Evolutionary conservation across 352 stramenopile genomes (phyloP).

Genomic region (Phytophthora fragariae): DNA sequence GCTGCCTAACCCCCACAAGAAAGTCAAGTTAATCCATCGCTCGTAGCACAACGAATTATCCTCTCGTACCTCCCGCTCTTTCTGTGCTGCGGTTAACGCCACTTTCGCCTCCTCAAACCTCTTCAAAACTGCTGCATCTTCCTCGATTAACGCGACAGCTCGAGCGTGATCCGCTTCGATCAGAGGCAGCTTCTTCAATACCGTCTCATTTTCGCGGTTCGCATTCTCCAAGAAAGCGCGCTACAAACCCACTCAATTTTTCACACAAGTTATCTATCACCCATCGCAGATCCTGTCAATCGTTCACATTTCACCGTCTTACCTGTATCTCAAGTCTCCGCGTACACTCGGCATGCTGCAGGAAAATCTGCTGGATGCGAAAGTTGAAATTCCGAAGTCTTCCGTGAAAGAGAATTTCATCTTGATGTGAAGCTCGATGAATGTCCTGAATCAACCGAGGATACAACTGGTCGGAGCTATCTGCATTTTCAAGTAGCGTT

Average conservation of each 20-base stretch:
- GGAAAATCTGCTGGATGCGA: constrained; percentile 64
- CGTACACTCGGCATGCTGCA: constrained; percentile 45
- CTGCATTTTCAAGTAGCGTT: constrained; percentile 24
- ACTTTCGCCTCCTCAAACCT: constrained; percentile 40
- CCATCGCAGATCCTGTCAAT: not conserved
- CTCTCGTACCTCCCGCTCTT: constrained; percentile 50
- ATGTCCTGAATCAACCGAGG: constrained; percentile 56
- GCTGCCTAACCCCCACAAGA: constrained; percentile 33
- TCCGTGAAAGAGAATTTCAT: constrained; percentile 74
- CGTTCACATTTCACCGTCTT: not conserved
- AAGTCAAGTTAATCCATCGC: not conserved
- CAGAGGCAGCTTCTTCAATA: constrained; percentile 64
- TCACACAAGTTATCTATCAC: not conserved
- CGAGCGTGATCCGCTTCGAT: constrained; percentile 66
- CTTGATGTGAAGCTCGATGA: constrained; percentile 64
- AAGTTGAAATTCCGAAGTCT: constrained; percentile 75
- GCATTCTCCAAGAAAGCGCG: constrained; percentile 59
- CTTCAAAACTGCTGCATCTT: constrained; percentile 47
- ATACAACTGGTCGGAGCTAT: constrained; percentile 58
- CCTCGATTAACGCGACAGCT: constrained; percentile 46
- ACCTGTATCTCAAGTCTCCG: constrained; percentile 67
- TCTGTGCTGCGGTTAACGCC: constrained; percentile 40
- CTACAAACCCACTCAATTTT: constrained; percentile 24
- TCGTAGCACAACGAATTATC: not conserved
- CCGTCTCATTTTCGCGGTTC: constrained; percentile 50